Percentiles rank a stretch among this genome's conserved stretches.
Conservation (phyloP, 192 early-diverging fungal species). For the Coemansia sp. region DNA sequence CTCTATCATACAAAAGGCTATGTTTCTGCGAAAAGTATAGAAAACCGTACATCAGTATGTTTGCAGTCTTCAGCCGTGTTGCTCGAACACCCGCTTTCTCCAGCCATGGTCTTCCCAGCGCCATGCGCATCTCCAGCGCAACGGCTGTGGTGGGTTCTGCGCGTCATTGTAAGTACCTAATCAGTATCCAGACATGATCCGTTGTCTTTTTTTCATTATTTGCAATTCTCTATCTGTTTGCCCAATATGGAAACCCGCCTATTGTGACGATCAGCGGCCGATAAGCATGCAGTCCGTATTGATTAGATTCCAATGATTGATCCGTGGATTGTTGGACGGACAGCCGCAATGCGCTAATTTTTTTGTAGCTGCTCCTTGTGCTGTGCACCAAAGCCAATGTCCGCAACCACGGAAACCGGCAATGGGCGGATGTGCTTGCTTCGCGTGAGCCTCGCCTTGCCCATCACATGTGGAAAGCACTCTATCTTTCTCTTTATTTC, state of each 20-base stretch:
- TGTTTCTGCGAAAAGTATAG: background rate
- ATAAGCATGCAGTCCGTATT: background rate
- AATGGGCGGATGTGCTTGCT: too few relatives aligned
- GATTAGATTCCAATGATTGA: too few relatives aligned
- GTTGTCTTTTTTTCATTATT: background rate
- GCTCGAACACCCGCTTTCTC: constrained; percentile 28
- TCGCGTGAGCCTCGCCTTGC: too few relatives aligned
- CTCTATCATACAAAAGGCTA: background rate
- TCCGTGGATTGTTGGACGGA: too few relatives aligned
- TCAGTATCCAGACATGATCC: background rate
- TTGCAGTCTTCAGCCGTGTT: constrained; percentile 45
- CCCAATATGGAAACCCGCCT: background rate
- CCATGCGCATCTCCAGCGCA: constrained; percentile 11
- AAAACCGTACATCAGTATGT: constrained; percentile 20
- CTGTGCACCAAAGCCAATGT: background rate
- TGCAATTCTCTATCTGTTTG: background rate
- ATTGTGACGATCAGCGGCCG: background rate
- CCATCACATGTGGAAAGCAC: too few relatives aligned
- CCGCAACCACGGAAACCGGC: background rate
- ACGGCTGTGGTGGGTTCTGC: background rate
- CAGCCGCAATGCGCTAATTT: too few relatives aligned
- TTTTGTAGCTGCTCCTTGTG: background rate
- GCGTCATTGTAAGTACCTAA: constrained; percentile 34
- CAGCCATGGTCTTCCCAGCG: constrained; percentile 17
- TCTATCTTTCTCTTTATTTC: too few relatives aligned